Conservation (phyloP, 1,284 basidiomycete species). For the Laetiporus sulphureus region DNA sequence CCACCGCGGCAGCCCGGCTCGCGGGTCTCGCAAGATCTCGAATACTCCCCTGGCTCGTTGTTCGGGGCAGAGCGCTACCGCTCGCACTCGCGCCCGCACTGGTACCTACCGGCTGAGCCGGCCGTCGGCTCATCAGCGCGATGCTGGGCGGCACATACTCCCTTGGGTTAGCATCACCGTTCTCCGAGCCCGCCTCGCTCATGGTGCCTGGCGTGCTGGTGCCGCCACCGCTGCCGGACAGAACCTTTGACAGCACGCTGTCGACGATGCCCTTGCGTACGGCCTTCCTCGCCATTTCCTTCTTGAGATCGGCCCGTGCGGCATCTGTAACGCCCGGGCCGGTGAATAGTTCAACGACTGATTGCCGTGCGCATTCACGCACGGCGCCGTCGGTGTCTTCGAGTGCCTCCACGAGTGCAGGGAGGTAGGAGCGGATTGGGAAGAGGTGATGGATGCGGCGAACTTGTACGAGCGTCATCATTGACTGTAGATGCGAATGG, state of each 20-base stretch:
- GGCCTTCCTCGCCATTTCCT: conserved; percentile 78
- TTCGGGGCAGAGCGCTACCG: conserved; percentile 30
- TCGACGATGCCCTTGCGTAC: conserved; percentile 86
- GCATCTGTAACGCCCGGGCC: conserved; percentile 75
- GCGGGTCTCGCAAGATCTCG: conserved; percentile 45
- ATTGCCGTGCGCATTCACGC: conserved; percentile 76
- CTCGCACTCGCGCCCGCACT: conserved; percentile 7
- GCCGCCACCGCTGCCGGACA: conserved; percentile 34
- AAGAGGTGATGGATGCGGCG: conserved; percentile 64
- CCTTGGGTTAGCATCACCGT: conserved; percentile 43
- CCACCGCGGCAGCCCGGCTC: conserved; percentile 47
- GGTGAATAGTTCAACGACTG: conserved; percentile 81
- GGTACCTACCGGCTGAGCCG: conserved; percentile 25
- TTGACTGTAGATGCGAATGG: conserved; percentile 35
- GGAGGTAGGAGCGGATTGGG: conserved; percentile 79
- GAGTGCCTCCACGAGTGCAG: conserved; percentile 75
- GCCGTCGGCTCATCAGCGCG: conserved; percentile 46
- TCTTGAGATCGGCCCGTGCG: conserved; percentile 90
- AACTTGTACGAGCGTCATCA: conserved; percentile 62
- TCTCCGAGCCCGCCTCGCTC: conserved; percentile 52
- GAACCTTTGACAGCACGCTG: conserved; percentile 55
- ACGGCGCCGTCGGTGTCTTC: conserved; percentile 91
- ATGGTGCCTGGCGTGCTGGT: conserved; percentile 33
- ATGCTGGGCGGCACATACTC: conserved; percentile 73
- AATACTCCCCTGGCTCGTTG: conserved; percentile 41